A percentile compares a stretch with the other conserved stretches of the same genome.
Conservation (phyloP, 2,329 filamentous ascomycete genomes). For the Exophiala sideris region DNA sequence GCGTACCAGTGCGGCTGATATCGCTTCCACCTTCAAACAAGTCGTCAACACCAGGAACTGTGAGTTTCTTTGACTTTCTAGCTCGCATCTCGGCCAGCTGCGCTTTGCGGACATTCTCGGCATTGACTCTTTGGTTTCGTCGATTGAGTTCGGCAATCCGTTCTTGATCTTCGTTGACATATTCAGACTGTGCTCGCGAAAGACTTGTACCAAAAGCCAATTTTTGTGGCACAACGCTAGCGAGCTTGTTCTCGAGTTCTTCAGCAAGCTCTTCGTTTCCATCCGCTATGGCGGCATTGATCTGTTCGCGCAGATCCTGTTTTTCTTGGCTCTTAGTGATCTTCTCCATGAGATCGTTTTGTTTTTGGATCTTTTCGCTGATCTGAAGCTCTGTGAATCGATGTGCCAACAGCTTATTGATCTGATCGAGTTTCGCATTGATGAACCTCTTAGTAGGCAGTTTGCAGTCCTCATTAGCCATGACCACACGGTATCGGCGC, state of each 20-base stretch:
- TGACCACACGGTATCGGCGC: conserved; percentile 72
- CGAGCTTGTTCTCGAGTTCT: conserved; percentile 48
- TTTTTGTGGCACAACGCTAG: conserved; percentile 53
- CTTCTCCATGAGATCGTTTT: conserved; percentile 64
- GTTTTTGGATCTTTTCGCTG: conserved; percentile 70
- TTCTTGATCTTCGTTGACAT: conserved; percentile 66
- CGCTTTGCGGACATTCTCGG: conserved; percentile 85
- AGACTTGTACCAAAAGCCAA: conserved; percentile 70
- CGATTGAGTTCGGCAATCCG: conserved; percentile 78
- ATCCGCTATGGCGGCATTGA: conserved; percentile 63
- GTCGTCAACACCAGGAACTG: conserved; percentile 39
- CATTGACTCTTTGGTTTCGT: conserved; percentile 77
- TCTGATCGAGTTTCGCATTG: conserved; percentile 70
- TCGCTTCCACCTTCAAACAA: conserved; percentile 46
- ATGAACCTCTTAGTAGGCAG: conserved; percentile 71
- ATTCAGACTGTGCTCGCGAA: conserved; percentile 51
- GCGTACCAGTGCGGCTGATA: conserved; percentile 47
- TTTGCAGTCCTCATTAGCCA: conserved; percentile 67
- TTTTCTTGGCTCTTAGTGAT: conserved; percentile 63
- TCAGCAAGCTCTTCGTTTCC: conserved; percentile 60
- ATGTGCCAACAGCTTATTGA: conserved; percentile 74
- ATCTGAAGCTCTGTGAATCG: conserved; percentile 81
- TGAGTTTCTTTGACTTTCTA: conserved; percentile 44
- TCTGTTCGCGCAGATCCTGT: conserved; percentile 61
- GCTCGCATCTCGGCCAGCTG: conserved; percentile 75